Conservation (phyloP, 495 filamentous ascomycete genomes). For the Oidiodendron maius region DNA sequence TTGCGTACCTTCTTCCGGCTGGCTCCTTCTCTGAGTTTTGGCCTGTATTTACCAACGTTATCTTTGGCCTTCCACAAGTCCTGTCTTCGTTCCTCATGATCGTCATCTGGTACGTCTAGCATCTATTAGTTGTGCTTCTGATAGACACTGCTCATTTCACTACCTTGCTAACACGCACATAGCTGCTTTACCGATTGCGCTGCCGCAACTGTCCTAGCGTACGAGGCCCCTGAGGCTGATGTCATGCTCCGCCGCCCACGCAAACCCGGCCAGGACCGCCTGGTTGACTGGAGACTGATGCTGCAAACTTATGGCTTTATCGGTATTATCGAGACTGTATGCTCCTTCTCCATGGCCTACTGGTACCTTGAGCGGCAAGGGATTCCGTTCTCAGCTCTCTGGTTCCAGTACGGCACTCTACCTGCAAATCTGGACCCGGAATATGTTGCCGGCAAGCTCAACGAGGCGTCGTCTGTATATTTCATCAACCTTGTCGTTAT, state of each 20-base stretch:
- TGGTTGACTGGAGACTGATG: conserved; percentile 57
- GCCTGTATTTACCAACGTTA: conserved; percentile 60
- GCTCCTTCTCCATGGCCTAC: conserved; percentile 57
- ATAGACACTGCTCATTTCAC: too few species aligned
- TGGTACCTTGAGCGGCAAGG: conserved; percentile 54
- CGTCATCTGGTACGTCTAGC: too few species aligned
- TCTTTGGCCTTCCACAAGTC: conserved; percentile 61
- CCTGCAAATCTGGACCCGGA: conserved; percentile 26
- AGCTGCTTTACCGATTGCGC: conserved; percentile 63
- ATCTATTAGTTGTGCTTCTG: too few species aligned
- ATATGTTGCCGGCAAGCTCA: conserved; percentile 39
- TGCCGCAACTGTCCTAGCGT: conserved; percentile 57
- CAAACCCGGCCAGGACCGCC: conserved; percentile 50
- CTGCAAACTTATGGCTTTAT: conserved; percentile 57
- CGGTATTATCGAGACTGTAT: conserved; percentile 51
- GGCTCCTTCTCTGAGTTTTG: conserved; percentile 64
- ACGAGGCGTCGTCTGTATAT: conserved; percentile 58
- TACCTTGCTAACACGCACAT: too few species aligned
- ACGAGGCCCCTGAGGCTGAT: conserved; percentile 67
- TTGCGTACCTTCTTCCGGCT: conserved; percentile 51
- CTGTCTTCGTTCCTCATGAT: conserved; percentile 66
- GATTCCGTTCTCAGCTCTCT: conserved; percentile 47
- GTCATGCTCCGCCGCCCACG: conserved; percentile 54
- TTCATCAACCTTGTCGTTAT: conserved; percentile 66
- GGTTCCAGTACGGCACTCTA: conserved; percentile 50